Evolutionary conservation across 495 filamentous ascomycete genomes (phyloP).

Genomic region (Penicillium lagena): DNA sequence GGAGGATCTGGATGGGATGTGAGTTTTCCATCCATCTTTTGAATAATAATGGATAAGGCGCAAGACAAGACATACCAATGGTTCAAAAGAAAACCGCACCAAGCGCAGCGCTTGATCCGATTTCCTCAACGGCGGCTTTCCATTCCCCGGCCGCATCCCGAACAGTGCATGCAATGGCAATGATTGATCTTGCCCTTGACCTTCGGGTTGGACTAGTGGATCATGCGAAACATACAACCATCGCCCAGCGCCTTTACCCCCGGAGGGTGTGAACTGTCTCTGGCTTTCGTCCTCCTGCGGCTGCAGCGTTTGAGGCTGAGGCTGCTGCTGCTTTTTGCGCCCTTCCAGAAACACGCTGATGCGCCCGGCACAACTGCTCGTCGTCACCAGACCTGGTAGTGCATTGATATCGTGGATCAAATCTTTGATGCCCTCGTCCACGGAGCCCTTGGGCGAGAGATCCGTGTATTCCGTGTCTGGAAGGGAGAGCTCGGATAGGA

Average conservation of each 20-base stretch:
- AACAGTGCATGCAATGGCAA: slow-evolving; percentile 22
- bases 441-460: slow-evolving; percentile 75
- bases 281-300: slow-evolving; percentile 6
- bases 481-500: slow-evolving; percentile 56
- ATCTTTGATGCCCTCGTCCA: slow-evolving; percentile 69
- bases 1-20: slow-evolving; percentile 61
- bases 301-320: neutral
- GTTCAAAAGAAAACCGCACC: slow-evolving; percentile 89
- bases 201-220: slow-evolving; percentile 36
- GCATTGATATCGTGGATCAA: slow-evolving; percentile 72
- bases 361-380: slow-evolving; percentile 83
- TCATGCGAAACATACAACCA: slow-evolving; percentile 90
- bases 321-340: slow-evolving; percentile 34
- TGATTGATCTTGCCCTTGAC: neutral
- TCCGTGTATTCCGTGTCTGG: slow-evolving; percentile 66
- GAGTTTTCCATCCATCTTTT: neutral
- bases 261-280: slow-evolving; percentile 45
- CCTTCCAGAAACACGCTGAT: slow-evolving; percentile 85
- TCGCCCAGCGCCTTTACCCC: slow-evolving; percentile 75
- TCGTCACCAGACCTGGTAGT: slow-evolving; percentile 70
- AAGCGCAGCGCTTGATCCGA: slow-evolving; percentile 40
- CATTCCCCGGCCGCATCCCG: slow-evolving; percentile 27
- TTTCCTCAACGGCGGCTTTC: slow-evolving; percentile 17
- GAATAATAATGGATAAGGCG: neutral
- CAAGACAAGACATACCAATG: slow-evolving; percentile 61